Conservation (phyloP, 2,329 filamentous ascomycete genomes). For the Pezicula radicicola region DNA sequence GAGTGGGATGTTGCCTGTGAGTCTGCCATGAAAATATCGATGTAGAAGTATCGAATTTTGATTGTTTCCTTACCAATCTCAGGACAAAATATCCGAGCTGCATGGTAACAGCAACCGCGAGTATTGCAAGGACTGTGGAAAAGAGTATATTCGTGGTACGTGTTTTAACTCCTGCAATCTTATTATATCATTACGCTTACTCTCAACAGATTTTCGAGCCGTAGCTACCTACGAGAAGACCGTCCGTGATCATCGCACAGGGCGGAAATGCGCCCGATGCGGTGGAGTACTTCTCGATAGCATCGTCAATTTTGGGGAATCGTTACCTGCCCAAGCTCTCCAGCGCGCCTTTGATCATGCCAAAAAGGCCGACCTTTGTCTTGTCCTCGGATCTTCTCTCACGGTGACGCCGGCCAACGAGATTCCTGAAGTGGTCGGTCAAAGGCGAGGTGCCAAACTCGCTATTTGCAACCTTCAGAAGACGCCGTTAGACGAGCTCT, state of each 20-base stretch:
- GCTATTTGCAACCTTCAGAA: conserved; percentile 44
- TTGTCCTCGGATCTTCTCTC: conserved; percentile 43
- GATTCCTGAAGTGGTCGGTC: conserved; percentile 35
- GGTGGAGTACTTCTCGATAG: conserved; percentile 37
- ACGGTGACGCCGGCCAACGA: conserved; percentile 39
- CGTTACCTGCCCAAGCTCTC: conserved; percentile 29
- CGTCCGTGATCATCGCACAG: conserved; percentile 43
- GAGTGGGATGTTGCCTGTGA: conserved; percentile 42
- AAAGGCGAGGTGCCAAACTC: conserved; percentile 28
- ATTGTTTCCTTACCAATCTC: neutral
- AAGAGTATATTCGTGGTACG: conserved; percentile 40
- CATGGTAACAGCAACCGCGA: conserved; percentile 47
- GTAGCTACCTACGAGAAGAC: conserved; percentile 40
- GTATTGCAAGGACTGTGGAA: conserved; percentile 39
- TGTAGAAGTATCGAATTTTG: neutral
- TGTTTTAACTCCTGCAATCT: neutral
- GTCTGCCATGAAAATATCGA: conserved; percentile 3
- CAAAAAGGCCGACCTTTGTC: conserved; percentile 39
- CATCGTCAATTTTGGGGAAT: conserved; percentile 44
- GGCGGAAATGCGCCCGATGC: conserved; percentile 39
- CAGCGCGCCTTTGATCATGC: conserved; percentile 33
- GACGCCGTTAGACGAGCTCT: conserved; percentile 36
- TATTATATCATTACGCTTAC: neutral
- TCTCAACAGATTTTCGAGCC: conserved; percentile 38
- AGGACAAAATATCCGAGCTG: conserved; percentile 42